Conservation (phyloP, 257 asterid genomes). For the Jaltomata sinuosa region DNA sequence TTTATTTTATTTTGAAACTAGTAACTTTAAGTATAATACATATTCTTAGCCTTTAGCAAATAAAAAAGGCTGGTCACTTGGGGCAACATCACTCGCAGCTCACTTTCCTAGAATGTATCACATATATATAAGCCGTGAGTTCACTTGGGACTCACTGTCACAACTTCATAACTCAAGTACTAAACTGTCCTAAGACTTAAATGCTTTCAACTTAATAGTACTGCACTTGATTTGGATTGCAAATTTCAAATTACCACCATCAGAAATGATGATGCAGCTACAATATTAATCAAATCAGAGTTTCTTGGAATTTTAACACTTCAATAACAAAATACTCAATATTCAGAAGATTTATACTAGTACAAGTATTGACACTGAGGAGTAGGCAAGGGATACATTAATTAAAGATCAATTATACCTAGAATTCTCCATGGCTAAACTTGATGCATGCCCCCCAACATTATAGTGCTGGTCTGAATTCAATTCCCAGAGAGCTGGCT, state of each 20-base stretch:
- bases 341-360: neutral
- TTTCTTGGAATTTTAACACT: neutral
- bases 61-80: neutral
- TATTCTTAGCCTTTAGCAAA: neutral
- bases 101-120: neutral
- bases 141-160: neutral
- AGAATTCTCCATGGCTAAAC: constrained; percentile 37
- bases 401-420: constrained; percentile 30
- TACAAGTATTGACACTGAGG: neutral
- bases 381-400: neutral
- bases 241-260: neutral
- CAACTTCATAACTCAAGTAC: neutral
- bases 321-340: neutral
- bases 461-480: constrained; percentile 78
- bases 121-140: neutral
- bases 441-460: constrained; percentile 49
- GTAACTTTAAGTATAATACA: too few species aligned
- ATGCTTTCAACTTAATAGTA: neutral
- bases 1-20: too few species aligned
- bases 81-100: neutral
- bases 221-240: neutral
- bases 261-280: neutral
- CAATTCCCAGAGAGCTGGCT: constrained; percentile 85
- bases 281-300: neutral
- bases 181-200: neutral